Evolutionary conservation across 179 eudicot genomes (phyloP).

Genomic region (Vitellaria paradoxa): DNA sequence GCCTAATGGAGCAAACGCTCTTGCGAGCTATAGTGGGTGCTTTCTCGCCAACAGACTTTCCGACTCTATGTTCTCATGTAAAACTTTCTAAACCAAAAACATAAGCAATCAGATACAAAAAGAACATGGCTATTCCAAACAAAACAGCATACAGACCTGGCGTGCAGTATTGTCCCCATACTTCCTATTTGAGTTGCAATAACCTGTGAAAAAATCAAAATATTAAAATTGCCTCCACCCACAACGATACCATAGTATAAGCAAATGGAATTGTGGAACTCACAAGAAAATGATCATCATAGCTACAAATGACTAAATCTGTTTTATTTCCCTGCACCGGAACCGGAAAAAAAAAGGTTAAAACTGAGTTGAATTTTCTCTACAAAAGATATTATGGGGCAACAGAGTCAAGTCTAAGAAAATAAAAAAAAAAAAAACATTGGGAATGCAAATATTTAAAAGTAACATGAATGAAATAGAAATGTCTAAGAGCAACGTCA

Average conservation of each 20-base stretch:
- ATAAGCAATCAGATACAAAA: not conserved
- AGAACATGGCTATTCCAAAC: not conserved
- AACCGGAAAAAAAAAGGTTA: constrained; percentile 1
- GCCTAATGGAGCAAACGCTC: too few species aligned
- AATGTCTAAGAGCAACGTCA: not conserved
- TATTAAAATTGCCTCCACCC: not conserved
- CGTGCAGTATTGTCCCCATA: constrained; percentile 78
- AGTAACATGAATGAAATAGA: constrained; percentile 4
- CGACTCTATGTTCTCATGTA: not conserved
- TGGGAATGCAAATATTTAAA: constrained; percentile 7
- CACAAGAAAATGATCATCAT: constrained; percentile 74
- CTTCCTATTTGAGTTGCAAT: constrained; percentile 84
- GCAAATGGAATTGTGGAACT: constrained; percentile 26
- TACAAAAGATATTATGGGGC: not conserved
- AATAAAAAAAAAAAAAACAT: not conserved
- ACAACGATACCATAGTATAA: not conserved
- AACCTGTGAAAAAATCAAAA: constrained; percentile 35
- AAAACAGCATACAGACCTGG: constrained; percentile 33
- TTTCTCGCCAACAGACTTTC: too few species aligned
- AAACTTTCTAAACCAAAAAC: not conserved
- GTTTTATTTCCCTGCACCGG: constrained; percentile 53
- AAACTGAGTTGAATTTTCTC: not conserved
- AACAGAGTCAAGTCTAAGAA: not conserved
- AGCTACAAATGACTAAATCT: constrained; percentile 56
- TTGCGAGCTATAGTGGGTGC: too few species aligned